These are phyloP conservation scores for Globisporangium megalacanthum DNA, from an alignment of 352 stramenopile genomes.

Conservation along the genomic window DNA sequence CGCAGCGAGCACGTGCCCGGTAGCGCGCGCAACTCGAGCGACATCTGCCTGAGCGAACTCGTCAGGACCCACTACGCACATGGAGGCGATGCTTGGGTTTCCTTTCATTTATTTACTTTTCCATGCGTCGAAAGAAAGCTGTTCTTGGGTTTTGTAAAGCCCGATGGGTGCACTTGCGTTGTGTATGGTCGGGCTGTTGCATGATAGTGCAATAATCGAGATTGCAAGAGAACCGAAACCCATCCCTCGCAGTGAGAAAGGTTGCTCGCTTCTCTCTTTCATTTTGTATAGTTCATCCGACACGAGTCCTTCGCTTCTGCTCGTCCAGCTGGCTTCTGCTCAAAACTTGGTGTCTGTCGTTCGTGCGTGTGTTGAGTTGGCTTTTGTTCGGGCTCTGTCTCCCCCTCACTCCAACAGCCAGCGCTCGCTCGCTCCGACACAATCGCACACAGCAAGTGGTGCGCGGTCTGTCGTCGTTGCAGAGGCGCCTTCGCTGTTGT, in stretches of 20 bases:
- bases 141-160: neutral
- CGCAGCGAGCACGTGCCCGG: conserved; percentile 26
- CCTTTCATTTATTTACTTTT: no score
- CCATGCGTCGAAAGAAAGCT: neutral
- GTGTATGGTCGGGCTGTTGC: no score
- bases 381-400: neutral
- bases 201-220: neutral
- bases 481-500: no score
- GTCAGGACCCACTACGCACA: no score
- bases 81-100: no score
- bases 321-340: neutral
- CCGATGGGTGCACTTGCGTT: no score
- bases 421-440: neutral
- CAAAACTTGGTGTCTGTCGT: no score
- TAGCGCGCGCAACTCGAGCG: conserved; percentile 8
- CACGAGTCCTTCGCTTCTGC: neutral
- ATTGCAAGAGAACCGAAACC: neutral
- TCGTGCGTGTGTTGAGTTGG: neutral
- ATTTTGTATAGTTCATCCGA: neutral
- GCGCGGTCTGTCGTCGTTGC: neutral
- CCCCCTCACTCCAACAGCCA: neutral
- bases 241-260: neutral
- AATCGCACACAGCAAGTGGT: conserved; percentile 2
- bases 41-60: conserved; percentile 6
- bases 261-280: neutral